Percentiles rank a stretch among this genome's conserved stretches.
Conservation (phyloP, 352 stramenopile species). For the Phytopythium chamaehyphon region DNA sequence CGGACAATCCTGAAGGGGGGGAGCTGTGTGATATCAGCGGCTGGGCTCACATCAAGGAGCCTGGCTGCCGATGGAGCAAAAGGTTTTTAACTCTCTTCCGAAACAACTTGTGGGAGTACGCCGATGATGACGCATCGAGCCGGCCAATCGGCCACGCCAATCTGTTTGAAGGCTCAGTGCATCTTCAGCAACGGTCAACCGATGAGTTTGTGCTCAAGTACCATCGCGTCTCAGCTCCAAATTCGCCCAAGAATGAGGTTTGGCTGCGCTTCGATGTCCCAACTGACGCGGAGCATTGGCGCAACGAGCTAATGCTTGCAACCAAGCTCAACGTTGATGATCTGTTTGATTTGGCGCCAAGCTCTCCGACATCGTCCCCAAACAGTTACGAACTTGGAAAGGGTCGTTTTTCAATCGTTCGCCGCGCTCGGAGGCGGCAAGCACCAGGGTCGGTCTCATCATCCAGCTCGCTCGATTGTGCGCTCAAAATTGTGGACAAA, state of each 20-base stretch:
- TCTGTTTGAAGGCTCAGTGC: slow-evolving; percentile 61
- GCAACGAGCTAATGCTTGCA: slow-evolving; percentile 27
- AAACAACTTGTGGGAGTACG: slow-evolving; percentile 75
- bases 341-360: slow-evolving; percentile 58
- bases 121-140: slow-evolving; percentile 55
- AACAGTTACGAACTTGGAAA: slow-evolving; percentile 74
- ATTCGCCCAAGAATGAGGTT: slow-evolving; percentile 50
- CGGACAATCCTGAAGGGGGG: slow-evolving; percentile 6
- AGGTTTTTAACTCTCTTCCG: slow-evolving; percentile 65
- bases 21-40: slow-evolving; percentile 14
- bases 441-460: background rate
- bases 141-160: slow-evolving; percentile 72
- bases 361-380: slow-evolving; percentile 29
- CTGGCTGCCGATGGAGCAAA: slow-evolving; percentile 60
- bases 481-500: slow-evolving; percentile 94
- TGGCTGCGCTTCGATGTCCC: slow-evolving; percentile 57
- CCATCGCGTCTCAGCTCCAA: slow-evolving; percentile 39
- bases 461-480: slow-evolving; percentile 45
- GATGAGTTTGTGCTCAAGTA: slow-evolving; percentile 59
- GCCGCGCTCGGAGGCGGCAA: slow-evolving; percentile 39
- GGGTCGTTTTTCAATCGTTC: slow-evolving; percentile 75
- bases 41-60: slow-evolving; percentile 63
- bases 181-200: slow-evolving; percentile 40
- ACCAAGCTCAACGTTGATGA: slow-evolving; percentile 55
- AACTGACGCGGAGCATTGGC: slow-evolving; percentile 37